Evolutionary conservation across 2,329 filamentous ascomycete species (phyloP).

Genomic region (Aureobasidium sp.): DNA sequence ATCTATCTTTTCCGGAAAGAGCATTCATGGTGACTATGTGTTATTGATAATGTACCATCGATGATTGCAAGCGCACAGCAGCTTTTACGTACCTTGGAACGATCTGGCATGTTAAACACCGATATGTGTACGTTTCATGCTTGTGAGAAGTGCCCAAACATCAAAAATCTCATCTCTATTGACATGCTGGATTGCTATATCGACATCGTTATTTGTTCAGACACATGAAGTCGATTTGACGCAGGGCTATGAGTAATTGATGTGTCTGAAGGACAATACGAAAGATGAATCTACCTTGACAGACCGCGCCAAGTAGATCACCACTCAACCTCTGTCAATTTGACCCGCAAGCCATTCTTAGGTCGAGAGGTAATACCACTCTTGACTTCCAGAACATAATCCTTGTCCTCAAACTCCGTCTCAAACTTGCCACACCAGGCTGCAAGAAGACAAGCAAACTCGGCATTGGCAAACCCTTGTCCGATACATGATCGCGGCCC

Average conservation of each 20-base stretch:
- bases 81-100: too few relatives aligned
- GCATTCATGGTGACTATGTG: too few relatives aligned
- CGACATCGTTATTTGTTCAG: too few relatives aligned
- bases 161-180: too few relatives aligned
- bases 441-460: slow-evolving; percentile 77
- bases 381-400: slow-evolving; percentile 55
- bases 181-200: too few relatives aligned
- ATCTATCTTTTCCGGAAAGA: too few relatives aligned
- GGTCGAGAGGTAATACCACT: slow-evolving; percentile 65
- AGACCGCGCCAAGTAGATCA: slow-evolving; percentile 22
- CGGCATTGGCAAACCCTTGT: slow-evolving; percentile 67
- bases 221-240: too few relatives aligned
- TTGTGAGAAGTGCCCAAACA: too few relatives aligned
- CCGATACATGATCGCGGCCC: slow-evolving; percentile 84
- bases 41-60: too few relatives aligned
- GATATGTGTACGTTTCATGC: too few relatives aligned
- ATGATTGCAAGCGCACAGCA: too few relatives aligned
- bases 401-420: slow-evolving; percentile 55
- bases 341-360: slow-evolving; percentile 61
- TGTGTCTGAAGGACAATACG: neutral
- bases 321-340: slow-evolving; percentile 59
- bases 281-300: neutral
- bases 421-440: slow-evolving; percentile 68
- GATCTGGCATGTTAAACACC: too few relatives aligned
- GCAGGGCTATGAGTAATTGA: neutral